A percentile compares a stretch with the other conserved stretches of the same genome.
Conservation (phyloP, 129 eudicot species). For the Flaveria ramosissima region DNA sequence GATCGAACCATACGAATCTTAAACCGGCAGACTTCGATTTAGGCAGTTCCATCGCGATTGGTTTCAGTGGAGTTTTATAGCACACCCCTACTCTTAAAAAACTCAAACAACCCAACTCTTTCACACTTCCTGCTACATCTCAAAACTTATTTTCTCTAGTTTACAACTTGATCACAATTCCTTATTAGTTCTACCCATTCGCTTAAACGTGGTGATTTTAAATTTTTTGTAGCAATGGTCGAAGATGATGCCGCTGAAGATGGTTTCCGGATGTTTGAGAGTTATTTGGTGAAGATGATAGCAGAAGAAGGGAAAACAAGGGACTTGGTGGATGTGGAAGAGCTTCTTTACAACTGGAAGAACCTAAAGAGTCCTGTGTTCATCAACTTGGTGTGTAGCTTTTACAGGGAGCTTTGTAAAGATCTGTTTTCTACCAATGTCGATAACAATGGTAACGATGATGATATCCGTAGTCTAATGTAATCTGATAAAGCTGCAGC, state of each 20-base stretch:
- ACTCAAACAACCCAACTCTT: no score
- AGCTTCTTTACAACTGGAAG: constrained; percentile 83
- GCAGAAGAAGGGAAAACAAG: constrained; percentile 64
- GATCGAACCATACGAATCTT: no score
- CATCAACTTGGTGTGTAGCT: constrained; percentile 61
- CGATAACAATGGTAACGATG: neutral
- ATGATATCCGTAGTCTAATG: constrained; percentile 21
- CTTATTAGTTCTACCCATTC: neutral
- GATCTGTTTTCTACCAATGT: constrained; percentile 60
- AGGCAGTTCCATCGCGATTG: no score
- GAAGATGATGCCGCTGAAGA: constrained; percentile 24
- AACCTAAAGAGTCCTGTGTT: constrained; percentile 74
- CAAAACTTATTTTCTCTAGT: no score
- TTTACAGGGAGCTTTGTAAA: constrained; percentile 76
- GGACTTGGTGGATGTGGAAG: constrained; percentile 78
- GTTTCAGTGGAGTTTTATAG: no score
- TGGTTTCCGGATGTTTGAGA: constrained; percentile 70
- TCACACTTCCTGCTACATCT: no score
- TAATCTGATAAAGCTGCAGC: neutral
- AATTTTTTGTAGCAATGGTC: neutral
- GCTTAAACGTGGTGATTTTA: neutral
- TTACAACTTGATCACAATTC: no score
- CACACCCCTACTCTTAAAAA: no score
- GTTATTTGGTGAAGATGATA: constrained; percentile 69
- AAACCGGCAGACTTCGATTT: no score